Evolutionary conservation across 202 grass and related monocot genomes (phyloP).

Genomic region (Carex arenaria): DNA sequence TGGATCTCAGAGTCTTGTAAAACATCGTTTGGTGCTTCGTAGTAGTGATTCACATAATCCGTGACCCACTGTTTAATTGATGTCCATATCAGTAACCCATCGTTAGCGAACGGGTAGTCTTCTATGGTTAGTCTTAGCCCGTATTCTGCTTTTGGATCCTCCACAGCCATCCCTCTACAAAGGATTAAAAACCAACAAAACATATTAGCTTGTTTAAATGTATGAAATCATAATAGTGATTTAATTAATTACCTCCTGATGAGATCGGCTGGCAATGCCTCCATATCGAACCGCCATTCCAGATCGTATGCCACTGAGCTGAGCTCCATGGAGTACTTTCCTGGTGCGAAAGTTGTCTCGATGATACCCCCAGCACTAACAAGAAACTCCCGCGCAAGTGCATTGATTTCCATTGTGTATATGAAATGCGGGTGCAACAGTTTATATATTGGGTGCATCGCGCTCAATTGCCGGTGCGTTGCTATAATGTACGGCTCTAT

Average conservation of each 20-base stretch:
- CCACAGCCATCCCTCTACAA: conserved; percentile 51
- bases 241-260: conserved; percentile 38
- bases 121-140: conserved; percentile 42
- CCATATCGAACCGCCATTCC: conserved; percentile 60
- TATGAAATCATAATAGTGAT: neutral
- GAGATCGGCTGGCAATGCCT: conserved; percentile 53
- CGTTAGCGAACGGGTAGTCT: conserved; percentile 60
- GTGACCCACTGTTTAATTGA: conserved; percentile 42
- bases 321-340: conserved; percentile 39
- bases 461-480: conserved; percentile 50
- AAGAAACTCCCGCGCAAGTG: conserved; percentile 28
- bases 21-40: conserved; percentile 1
- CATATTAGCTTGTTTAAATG: neutral
- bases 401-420: conserved; percentile 72
- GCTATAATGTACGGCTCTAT: conserved; percentile 69
- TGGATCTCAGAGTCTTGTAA: conserved; percentile 42
- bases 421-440: conserved; percentile 52
- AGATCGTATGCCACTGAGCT: conserved; percentile 34
- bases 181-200: neutral
- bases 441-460: conserved; percentile 55
- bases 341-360: conserved; percentile 40
- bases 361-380: conserved; percentile 44
- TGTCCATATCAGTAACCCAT: conserved; percentile 56
- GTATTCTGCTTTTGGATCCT: conserved; percentile 19
- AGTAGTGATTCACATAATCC: conserved; percentile 47